phyloP scores from a whole-genome alignment of 2,329 filamentous ascomycete species.

The Leptographium lundbergii region DNA sequence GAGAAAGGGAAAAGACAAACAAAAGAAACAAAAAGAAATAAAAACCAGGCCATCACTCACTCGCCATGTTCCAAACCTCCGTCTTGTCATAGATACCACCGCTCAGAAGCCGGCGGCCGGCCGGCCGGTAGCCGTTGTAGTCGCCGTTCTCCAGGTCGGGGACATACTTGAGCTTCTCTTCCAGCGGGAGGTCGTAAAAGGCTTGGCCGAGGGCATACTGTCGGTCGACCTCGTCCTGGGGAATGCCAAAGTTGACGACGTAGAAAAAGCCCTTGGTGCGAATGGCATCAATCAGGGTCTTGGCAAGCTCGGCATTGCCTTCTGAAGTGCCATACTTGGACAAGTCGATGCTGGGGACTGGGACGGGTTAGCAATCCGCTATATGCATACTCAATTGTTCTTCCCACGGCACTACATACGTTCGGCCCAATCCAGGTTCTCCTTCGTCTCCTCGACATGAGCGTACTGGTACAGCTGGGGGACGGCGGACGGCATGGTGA shows the following conservation, averaged over 20 bases:
- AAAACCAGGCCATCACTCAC: conserved; percentile 21
- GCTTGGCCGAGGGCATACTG: conserved; percentile 44
- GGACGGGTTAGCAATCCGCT: conserved; percentile 4
- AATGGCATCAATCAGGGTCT: conserved; percentile 29
- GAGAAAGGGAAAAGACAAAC: not conserved
- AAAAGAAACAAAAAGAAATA: not conserved
- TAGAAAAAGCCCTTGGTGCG: conserved; percentile 36
- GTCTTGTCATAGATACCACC: conserved; percentile 36
- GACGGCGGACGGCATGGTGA: not conserved
- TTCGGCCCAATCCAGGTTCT: conserved; percentile 3
- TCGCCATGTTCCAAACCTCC: conserved; percentile 48
- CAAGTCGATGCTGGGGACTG: conserved; percentile 17
- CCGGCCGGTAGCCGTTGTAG: conserved; percentile 38
- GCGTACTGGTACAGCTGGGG: conserved; percentile 1
- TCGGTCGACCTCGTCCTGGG: conserved; percentile 39
- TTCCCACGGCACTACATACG: not conserved
- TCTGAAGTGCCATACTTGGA: conserved; percentile 19
- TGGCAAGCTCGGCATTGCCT: conserved; percentile 20
- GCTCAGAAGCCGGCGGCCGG: conserved; percentile 18
- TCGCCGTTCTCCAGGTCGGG: conserved; percentile 30
- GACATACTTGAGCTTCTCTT: conserved; percentile 40
- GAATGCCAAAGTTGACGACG: conserved; percentile 43
- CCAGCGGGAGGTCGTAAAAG: conserved; percentile 32
- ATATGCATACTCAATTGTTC: not conserved
- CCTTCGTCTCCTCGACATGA: conserved; percentile 7